Evolutionary conservation across 805 yeast genomes (phyloP).

Genomic region (Kodamaea hsintzibuensis): DNA sequence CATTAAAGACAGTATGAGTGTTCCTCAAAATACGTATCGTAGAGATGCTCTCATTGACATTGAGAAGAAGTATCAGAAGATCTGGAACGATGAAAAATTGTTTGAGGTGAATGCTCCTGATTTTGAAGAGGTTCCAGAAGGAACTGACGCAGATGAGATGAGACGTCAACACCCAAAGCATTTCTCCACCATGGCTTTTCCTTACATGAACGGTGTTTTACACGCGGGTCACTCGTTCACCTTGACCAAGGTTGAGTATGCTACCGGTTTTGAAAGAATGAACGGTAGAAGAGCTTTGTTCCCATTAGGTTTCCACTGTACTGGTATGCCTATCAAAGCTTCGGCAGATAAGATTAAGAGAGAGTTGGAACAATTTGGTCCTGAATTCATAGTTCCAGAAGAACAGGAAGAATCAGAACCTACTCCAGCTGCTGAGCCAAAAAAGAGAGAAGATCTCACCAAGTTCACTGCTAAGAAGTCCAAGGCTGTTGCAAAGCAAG

Average conservation of each 20-base stretch:
- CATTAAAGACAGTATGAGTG: conserved; percentile 29
- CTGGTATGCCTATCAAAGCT: conserved; percentile 97
- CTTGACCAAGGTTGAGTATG: conserved; percentile 88
- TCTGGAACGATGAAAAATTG: conserved; percentile 84
- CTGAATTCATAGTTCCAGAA: conserved; percentile 69
- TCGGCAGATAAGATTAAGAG: conserved; percentile 93
- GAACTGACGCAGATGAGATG: conserved; percentile 59
- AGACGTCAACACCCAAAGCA: conserved; percentile 81
- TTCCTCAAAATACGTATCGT: conserved; percentile 73
- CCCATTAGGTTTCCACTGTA: conserved; percentile 98
- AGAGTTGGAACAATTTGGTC: conserved; percentile 90
- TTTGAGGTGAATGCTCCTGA: conserved; percentile 91
- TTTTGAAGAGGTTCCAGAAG: conserved; percentile 51
- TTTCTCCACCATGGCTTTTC: conserved; percentile 95
- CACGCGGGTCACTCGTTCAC: conserved; percentile 99
- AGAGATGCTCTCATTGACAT: conserved; percentile 90
- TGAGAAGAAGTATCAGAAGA: conserved; percentile 82
- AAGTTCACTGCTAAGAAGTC: conserved; percentile 92
- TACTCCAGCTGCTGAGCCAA: conserved; percentile 11
- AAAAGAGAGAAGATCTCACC: conserved; percentile 70
- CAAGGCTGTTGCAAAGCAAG: conserved; percentile 91
- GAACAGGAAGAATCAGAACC: conserved; percentile 50
- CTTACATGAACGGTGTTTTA: conserved; percentile 97
- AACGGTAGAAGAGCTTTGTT: conserved; percentile 87
- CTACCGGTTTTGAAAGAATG: conserved; percentile 93